Base-by-base conservation (phyloP, 345 rosid genomes). In the Gossypium bickii region DNA sequence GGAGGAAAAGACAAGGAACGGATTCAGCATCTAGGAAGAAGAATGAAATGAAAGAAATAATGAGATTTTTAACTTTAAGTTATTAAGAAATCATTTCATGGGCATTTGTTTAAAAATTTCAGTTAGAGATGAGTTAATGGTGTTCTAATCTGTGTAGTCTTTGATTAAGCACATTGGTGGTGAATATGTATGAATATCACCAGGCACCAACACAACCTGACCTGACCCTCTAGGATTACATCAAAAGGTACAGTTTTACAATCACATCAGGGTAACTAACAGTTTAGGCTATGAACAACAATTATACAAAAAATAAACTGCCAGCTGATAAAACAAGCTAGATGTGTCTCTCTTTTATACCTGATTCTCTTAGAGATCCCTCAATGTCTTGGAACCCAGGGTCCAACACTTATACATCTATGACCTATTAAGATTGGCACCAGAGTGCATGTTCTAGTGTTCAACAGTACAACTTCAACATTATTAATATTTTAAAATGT, bases 251-350 rank as follows among this genome's bases (percentile, higher is more conserved):
- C 68, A 41, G 47, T 64, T 34, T 34, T 16, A 62, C 22, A 29
- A 29, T 41, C 51, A n/a, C 22, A 41, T 10, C 16, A 64, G 49
- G 49, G 15, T 9, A 64, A 64, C 24, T 41, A 64, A 41, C 49
- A 15, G 41, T 22, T 67, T 41, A 10, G 62, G 5, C 8, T 56
- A 71, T 10, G 64, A 56, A 56, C 8, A 38, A 43, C 12, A 53
- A 43, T 9, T 57, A 20, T 20, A 12, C 27, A 49, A 48, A 47
- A 68, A 27, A 57, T 22, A 18, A 65, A 65, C 15, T 65, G 69
- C 49, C 4, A 17, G 68, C 68, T 41, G n/a, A 61, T 7, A 61
- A 61, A 27, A 59, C 59, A 48, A 67, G 41, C 55, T 67, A 67
- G 18, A 67, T 9, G 59, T 48, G 55, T 57, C 10, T 25, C 38